phyloP scores from a whole-genome alignment of 306 rosid species.

The Cucumis melo region DNA sequence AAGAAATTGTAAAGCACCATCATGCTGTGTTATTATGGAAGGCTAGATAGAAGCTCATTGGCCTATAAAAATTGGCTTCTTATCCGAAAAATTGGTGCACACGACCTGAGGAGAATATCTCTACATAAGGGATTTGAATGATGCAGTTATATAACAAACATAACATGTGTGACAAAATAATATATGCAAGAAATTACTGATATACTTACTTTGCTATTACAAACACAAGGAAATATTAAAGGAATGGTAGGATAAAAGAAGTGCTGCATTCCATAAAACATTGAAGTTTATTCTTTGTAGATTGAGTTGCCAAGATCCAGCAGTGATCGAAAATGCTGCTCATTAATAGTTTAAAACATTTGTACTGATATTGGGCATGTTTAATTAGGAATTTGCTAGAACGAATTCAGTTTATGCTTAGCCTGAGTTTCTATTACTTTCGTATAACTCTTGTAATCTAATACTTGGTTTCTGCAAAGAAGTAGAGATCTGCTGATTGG shows the following conservation, averaged over 20 bases:
- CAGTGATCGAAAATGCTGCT: not conserved
- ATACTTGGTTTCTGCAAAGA: constrained; percentile 67
- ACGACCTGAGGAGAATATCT: too few relatives aligned
- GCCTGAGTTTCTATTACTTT: not conserved
- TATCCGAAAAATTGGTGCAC: too few relatives aligned
- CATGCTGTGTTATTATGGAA: too few relatives aligned
- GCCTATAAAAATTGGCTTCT: too few relatives aligned
- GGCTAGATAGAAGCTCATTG: too few relatives aligned
- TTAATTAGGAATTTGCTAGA: not conserved
- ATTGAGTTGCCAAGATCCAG: not conserved
- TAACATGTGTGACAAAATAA: not conserved
- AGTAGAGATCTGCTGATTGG: constrained; percentile 91
- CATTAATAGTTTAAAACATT: not conserved
- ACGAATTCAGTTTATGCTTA: not conserved
- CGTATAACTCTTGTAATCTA: constrained; percentile 17
- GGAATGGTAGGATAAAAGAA: not conserved
- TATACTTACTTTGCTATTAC: not conserved
- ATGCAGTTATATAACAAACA: not conserved
- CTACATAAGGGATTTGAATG: too few relatives aligned
- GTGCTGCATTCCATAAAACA: not conserved
- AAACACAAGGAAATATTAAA: not conserved
- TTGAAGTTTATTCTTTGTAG: not conserved
- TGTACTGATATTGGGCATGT: not conserved
- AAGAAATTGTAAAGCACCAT: too few relatives aligned
- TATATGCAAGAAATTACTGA: not conserved